Evolutionary conservation across 78 protist genomes (phyloP), one percentile per base, ranked within the genome.

Genomic region (Chrysochromulina tobinii): DNA sequence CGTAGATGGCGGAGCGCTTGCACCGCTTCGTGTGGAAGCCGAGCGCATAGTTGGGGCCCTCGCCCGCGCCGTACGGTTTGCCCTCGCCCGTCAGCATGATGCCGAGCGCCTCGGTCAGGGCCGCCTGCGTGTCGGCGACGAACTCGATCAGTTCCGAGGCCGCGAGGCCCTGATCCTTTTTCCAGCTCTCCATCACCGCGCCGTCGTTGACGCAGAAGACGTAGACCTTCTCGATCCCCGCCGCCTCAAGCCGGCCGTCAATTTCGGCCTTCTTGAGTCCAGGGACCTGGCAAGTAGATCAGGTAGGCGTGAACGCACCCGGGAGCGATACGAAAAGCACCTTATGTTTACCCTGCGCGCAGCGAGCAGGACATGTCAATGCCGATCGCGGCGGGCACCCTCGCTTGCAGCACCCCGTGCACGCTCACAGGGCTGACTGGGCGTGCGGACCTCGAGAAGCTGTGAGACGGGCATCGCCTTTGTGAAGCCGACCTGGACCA

Each of bases 231-330:
- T 75, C 84, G 27, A 75, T 50, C 84, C 84, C 84, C n/a, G 79
- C 79, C 51, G 21, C 79, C 79, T 69, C 51, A 6, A 69, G 79
- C 20, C 53, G 38, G 79, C 79, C 79, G 79, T 69, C 79, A 12
- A 23, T 69, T 38, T 69, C 79, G 79, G 79, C 79, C 9, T 23
- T 38, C 53, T 27, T 23, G 79, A 69, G 79, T 3, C 79, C 79
- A n/a, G 79, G 79, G 79, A 69, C 51, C 79, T 69, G 79, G 51
- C 38, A 12, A 12, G 57, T 18, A n/a, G 84, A 75, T 75, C 84
- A 75, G 58, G 84, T 75, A n/a, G 84, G 84, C 84, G 84, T 75
- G 84, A 75, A 75, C 27, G 84, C 84, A n/a, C 84, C 84, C 2
- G 84, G 84, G 2, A 75, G 84, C n/a, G 23, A 7, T 21, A 75